Percentiles rank a stretch among this genome's conserved stretches.
Evolutionary conservation across 2,329 filamentous ascomycete species (phyloP).

Genomic region (Chlorencoelia australis): DNA sequence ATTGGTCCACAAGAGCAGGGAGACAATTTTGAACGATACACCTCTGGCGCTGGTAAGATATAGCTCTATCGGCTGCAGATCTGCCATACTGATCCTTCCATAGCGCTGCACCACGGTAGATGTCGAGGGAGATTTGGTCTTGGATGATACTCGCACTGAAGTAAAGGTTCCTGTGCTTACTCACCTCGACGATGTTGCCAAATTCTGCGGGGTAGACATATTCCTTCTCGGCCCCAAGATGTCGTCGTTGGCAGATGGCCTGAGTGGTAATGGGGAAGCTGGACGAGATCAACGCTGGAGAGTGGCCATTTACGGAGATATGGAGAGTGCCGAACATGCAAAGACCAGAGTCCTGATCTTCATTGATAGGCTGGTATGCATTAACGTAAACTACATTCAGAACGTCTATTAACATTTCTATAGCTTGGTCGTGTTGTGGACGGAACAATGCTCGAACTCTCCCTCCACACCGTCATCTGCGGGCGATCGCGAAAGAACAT

Average conservation of each 20-base stretch:
- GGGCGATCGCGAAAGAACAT: slow-evolving; percentile 94
- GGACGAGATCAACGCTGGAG: slow-evolving; percentile 81
- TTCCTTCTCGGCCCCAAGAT: slow-evolving; percentile 89
- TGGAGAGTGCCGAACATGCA: slow-evolving; percentile 90
- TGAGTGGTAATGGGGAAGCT: slow-evolving; percentile 66
- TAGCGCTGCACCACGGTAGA: slow-evolving; percentile 91
- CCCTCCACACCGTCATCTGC: slow-evolving; percentile 84
- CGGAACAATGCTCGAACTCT: slow-evolving; percentile 70
- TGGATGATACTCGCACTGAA: slow-evolving; percentile 56
- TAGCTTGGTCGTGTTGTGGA: slow-evolving; percentile 69
- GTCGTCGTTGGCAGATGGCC: slow-evolving; percentile 58
- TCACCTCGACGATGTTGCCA: slow-evolving; percentile 77
- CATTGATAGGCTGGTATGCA: slow-evolving; percentile 52
- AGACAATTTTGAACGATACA: slow-evolving; percentile 82
- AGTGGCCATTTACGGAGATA: slow-evolving; percentile 89
- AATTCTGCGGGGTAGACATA: slow-evolving; percentile 88
- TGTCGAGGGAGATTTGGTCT: slow-evolving; percentile 82
- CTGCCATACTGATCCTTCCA: slow-evolving; percentile 23
- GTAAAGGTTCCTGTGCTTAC: slow-evolving; percentile 69
- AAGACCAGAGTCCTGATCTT: slow-evolving; percentile 95
- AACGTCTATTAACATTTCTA: slow-evolving; percentile 27
- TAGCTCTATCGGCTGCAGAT: background rate
- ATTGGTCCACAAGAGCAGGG: slow-evolving; percentile 78
- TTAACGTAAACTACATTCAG: background rate
- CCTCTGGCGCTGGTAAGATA: slow-evolving; percentile 77